Percentiles rank a stretch among this genome's conserved stretches.
These are phyloP conservation scores for Alternaria sp. DNA, from an alignment of 2,329 filamentous ascomycete species.

Conservation along the genomic window DNA sequence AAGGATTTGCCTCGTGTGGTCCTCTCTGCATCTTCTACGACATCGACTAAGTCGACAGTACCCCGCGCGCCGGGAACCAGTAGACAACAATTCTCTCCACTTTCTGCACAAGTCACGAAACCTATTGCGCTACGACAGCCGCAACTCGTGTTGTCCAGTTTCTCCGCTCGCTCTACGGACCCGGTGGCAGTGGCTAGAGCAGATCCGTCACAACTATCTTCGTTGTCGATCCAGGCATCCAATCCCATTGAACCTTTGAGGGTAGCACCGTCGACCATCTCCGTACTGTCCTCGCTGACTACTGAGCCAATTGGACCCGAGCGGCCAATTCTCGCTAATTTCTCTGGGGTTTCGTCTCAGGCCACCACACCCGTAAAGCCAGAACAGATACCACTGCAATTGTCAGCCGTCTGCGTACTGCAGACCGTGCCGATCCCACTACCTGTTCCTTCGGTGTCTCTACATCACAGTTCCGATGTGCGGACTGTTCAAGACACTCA, in stretches of 20 bases:
- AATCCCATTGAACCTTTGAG: constrained; percentile 28
- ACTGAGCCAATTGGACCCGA: constrained; percentile 29
- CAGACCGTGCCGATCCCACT: constrained; percentile 39
- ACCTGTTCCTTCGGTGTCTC: constrained; percentile 2
- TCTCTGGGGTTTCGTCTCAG: constrained; percentile 32
- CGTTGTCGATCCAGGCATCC: constrained; percentile 30
- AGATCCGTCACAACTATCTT: constrained; percentile 23
- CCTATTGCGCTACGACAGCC: constrained; percentile 21
- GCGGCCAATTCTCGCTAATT: constrained; percentile 14
- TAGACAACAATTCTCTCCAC: constrained; percentile 18
- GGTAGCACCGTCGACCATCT: constrained; percentile 22
- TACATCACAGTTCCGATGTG: constrained; percentile 35
- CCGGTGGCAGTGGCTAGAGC: constrained; percentile 21
- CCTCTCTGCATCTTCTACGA: constrained; percentile 28
- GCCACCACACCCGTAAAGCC: constrained; percentile 36
- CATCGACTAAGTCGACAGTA: constrained; percentile 30
- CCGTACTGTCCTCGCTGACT: constrained; percentile 21
- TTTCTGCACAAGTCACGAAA: constrained; percentile 26
- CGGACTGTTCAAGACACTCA: constrained; percentile 39
- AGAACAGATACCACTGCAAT: constrained; percentile 20
- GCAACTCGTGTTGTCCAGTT: constrained; percentile 28
- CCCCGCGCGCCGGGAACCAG: constrained; percentile 11
- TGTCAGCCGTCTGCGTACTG: constrained; percentile 34
- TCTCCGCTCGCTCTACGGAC: constrained; percentile 34
- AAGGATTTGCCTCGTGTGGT: constrained; percentile 20